Evolutionary conservation across 345 rosid species (phyloP).

Genomic region (Erysimum cheiranthoides): DNA sequence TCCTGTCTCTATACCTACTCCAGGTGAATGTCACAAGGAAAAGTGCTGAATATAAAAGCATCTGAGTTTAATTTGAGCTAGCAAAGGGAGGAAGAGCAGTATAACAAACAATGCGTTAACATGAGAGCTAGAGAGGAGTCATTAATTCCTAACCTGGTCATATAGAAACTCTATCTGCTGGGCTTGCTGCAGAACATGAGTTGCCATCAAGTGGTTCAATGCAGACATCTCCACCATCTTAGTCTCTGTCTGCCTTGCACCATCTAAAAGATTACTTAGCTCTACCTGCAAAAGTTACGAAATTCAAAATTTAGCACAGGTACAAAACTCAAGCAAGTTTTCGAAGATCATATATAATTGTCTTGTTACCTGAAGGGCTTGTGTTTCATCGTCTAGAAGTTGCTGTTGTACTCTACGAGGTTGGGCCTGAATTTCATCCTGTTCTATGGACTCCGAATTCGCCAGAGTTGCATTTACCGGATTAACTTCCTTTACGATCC

Average conservation of each 20-base stretch:
- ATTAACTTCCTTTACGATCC: slow-evolving; percentile 48
- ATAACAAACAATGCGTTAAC: slow-evolving; percentile 4
- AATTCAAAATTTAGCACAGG: slow-evolving; percentile 21
- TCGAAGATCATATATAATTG: slow-evolving; percentile 25
- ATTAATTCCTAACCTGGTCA: slow-evolving; percentile 68
- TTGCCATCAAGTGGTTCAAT: slow-evolving; percentile 90
- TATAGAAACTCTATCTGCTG: slow-evolving; percentile 88
- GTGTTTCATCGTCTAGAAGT: slow-evolving; percentile 89
- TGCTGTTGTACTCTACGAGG: slow-evolving; percentile 63
- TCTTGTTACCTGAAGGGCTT: slow-evolving; percentile 79
- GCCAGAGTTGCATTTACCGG: slow-evolving; percentile 48
- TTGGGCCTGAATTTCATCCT: slow-evolving; percentile 59
- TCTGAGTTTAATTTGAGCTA: not conserved
- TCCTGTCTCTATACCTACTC: slow-evolving; percentile 11
- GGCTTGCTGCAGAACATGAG: slow-evolving; percentile 94
- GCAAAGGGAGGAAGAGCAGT: slow-evolving; percentile 19
- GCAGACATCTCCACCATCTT: slow-evolving; percentile 99
- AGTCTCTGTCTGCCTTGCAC: slow-evolving; percentile 88
- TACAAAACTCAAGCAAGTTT: slow-evolving; percentile 12
- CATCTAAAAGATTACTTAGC: slow-evolving; percentile 81
- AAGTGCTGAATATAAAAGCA: not conserved
- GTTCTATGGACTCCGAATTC: slow-evolving; percentile 52
- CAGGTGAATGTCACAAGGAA: slow-evolving; percentile 9
- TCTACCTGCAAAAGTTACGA: slow-evolving; percentile 66
- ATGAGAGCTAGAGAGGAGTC: slow-evolving; percentile 20